These are phyloP conservation scores for Cryphonectria japonica DNA, from an alignment of 2,329 filamentous ascomycete species.

Conservation along the genomic window DNA sequence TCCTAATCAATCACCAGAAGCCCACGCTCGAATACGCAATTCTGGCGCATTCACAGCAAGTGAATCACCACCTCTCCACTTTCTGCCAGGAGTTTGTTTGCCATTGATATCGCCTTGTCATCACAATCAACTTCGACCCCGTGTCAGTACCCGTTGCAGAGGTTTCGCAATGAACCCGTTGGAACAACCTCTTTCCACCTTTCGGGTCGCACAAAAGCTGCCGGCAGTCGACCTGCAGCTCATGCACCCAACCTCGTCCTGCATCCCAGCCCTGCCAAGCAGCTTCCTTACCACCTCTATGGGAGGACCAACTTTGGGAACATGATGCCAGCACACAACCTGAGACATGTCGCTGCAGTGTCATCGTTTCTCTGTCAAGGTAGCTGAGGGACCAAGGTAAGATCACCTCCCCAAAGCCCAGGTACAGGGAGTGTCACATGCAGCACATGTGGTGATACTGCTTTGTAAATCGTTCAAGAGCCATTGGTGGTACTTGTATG, in stretches of 20 bases:
- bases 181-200: slow-evolving; percentile 14
- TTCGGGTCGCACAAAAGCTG: slow-evolving; percentile 25
- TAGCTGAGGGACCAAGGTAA: not conserved
- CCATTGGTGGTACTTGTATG: not conserved
- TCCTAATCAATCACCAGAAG: not conserved
- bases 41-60: not conserved
- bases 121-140: slow-evolving; percentile 7
- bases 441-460: not conserved
- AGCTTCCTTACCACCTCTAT: slow-evolving; percentile 16
- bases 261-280: slow-evolving; percentile 8
- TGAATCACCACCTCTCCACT: not conserved
- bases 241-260: slow-evolving; percentile 16
- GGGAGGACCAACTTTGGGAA: slow-evolving; percentile 3
- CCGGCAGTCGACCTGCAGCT: slow-evolving; percentile 29
- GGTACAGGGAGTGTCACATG: not conserved
- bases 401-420: not conserved
- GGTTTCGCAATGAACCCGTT: slow-evolving; percentile 29
- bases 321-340: slow-evolving; percentile 5
- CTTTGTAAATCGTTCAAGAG: not conserved
- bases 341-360: slow-evolving; percentile 18
- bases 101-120: slow-evolving; percentile 11
- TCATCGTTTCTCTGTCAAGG: not conserved
- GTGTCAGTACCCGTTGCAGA: slow-evolving; percentile 24
- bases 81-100: slow-evolving; percentile 22
- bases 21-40: not conserved